Evolutionary conservation across 345 rosid genomes (phyloP), one percentile per base, ranked within the genome.

Genomic region (Tarenaya hassleriana): DNA sequence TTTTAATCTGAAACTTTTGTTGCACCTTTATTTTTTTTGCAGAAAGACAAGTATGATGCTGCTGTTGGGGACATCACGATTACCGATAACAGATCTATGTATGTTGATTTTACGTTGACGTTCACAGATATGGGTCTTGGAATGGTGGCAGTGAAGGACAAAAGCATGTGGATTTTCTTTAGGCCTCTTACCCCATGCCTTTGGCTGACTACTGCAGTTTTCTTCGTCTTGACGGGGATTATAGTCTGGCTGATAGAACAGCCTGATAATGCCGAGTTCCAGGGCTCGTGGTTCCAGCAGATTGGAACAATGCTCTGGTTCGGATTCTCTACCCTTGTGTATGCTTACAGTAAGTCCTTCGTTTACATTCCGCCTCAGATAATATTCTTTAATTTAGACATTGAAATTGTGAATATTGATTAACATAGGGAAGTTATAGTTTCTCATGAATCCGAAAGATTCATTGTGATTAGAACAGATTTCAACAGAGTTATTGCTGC

Each of bases 51-150:
- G 34, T 64, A 56, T n/a, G 69, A 64, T 51, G 63, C 63, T 32
- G 63, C 63, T n/a, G 63, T 64, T 50, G 69, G 69, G 35, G 69
- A 64, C 17, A 64, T 57, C 7, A 64, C 69, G 4, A 57, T 64
- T 12, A 50, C 54, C 44, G 34, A n/a, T n/a, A n/a, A n/a, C n/a
- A n/a, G n/a, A n/a, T n/a, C n/a, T n/a, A n/a, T n/a, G n/a, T n/a
- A n/a, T 39, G 62, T 64, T 4, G 63, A 64, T 34, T 64, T 64
- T 15, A 64, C 52, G 4, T 19, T 64, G 42, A 52, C 69, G 21
- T 64, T 20, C 47, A 64, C 64, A n/a, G 69, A 64, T 44, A 56
- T 58, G 34, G 64, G 69, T 15, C 29, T 38, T 11, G 63, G 63
- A 44, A 38, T 46, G 45, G 1, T 64, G 48, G 37, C 35, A 39